These are phyloP conservation scores for Colletotrichum sp. DNA, from an alignment of 2,329 filamentous ascomycete species.

Conservation along the genomic window DNA sequence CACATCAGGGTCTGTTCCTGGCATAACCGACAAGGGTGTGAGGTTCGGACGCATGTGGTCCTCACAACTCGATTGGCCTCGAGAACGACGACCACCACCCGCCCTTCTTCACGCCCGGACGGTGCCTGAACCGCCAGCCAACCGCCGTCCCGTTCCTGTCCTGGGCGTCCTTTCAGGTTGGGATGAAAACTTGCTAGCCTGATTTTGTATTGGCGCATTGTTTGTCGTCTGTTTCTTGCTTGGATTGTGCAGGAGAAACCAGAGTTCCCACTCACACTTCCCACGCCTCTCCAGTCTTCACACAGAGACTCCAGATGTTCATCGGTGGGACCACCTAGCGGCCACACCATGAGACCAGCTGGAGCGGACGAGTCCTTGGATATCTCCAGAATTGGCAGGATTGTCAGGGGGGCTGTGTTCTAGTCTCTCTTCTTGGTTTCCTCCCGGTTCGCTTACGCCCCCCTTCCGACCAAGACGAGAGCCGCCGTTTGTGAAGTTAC, in stretches of 20 bases:
- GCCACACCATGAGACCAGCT: background rate
- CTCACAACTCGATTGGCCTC: slow-evolving; percentile 1
- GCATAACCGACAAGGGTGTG: background rate
- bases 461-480: background rate
- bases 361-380: background rate
- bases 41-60: background rate
- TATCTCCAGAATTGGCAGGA: background rate
- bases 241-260: background rate
- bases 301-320: background rate
- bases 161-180: background rate
- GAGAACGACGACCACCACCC: background rate
- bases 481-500: background rate
- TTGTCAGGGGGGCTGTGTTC: slow-evolving; percentile 13
- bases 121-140: slow-evolving; percentile 11
- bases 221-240: background rate
- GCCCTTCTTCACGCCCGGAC: background rate
- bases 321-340: background rate
- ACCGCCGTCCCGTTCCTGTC: slow-evolving; percentile 9
- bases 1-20: slow-evolving; percentile 1
- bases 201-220: background rate
- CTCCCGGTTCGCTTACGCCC: background rate
- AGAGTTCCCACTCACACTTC: background rate
- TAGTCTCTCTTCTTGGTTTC: background rate
- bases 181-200: background rate
- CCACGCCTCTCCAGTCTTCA: background rate